phyloP scores from a whole-genome alignment of 108 stramenopile genomes.

The Cyclotella cryptica region DNA sequence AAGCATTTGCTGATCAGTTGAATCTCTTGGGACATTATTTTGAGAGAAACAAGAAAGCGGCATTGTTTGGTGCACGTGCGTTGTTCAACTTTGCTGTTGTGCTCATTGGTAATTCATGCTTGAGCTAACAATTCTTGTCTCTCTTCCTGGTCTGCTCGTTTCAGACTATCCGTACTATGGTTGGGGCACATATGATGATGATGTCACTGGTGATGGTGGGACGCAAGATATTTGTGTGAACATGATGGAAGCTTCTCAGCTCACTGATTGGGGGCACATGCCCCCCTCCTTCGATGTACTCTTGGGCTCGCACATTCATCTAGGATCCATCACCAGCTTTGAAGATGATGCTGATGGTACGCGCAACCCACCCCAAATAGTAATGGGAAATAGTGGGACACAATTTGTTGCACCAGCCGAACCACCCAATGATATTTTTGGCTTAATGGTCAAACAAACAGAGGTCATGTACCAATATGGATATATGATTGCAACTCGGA shows the following conservation, averaged over 20 bases:
- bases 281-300: constrained; percentile 2
- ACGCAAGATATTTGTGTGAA: background rate
- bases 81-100: background rate
- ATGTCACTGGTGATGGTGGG: constrained; percentile 9
- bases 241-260: constrained; percentile 2
- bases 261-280: constrained; percentile 7
- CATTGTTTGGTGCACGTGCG: background rate
- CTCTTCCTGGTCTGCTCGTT: background rate
- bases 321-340: constrained; percentile 10
- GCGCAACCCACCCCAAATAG: constrained; percentile 8
- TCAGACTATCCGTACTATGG: constrained; percentile 15
- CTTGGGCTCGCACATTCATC: background rate
- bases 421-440: constrained; percentile 6
- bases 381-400: constrained; percentile 9
- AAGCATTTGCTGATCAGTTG: constrained; percentile 13
- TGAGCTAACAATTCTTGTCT: background rate
- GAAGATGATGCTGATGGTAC: background rate
- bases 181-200: constrained; percentile 12
- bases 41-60: background rate
- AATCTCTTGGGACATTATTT: constrained; percentile 3
- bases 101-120: too few relatives aligned
- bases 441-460: constrained; percentile 1
- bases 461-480: constrained; percentile 13
- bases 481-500: background rate
- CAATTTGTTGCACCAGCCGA: background rate